Conservation (phyloP, 2,329 filamentous ascomycete species). For the Xylaria sp. region DNA sequence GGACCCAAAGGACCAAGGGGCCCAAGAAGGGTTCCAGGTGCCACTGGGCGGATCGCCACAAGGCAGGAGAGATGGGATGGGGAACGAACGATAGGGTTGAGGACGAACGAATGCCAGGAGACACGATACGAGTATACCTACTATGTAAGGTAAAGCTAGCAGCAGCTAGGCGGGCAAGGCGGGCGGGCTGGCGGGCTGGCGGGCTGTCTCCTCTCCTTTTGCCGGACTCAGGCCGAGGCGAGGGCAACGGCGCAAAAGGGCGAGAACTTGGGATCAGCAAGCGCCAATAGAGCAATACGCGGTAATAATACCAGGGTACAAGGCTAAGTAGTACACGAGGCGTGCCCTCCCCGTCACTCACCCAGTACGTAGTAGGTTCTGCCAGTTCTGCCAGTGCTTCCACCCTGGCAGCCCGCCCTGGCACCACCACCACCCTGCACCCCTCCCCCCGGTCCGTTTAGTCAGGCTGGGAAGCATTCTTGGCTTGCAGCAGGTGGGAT, state of each 20-base stretch:
- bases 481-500: conserved; percentile 29
- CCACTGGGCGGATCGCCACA: conserved; percentile 22
- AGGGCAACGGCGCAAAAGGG: conserved; percentile 7
- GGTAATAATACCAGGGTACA: conserved; percentile 13
- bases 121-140: neutral
- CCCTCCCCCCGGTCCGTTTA: conserved; percentile 10
- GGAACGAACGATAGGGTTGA: neutral
- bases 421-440: neutral
- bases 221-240: neutral
- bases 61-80: neutral
- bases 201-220: neutral
- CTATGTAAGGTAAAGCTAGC: too few species aligned
- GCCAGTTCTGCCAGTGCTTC: too few species aligned
- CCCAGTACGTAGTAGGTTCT: too few species aligned
- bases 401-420: too few species aligned
- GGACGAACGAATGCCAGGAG: neutral
- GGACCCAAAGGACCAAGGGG: conserved; percentile 15
- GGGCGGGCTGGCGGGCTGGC: neutral
- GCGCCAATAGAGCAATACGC: conserved; percentile 20
- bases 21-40: conserved; percentile 8
- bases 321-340: conserved; percentile 14
- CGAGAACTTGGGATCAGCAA: conserved; percentile 20
- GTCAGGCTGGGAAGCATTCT: conserved; percentile 23
- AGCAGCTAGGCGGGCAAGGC: neutral
- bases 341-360: conserved; percentile 15